Evolutionary conservation across 768 basidiomycete species (phyloP).

Genomic region (Roridomyces roridus): DNA sequence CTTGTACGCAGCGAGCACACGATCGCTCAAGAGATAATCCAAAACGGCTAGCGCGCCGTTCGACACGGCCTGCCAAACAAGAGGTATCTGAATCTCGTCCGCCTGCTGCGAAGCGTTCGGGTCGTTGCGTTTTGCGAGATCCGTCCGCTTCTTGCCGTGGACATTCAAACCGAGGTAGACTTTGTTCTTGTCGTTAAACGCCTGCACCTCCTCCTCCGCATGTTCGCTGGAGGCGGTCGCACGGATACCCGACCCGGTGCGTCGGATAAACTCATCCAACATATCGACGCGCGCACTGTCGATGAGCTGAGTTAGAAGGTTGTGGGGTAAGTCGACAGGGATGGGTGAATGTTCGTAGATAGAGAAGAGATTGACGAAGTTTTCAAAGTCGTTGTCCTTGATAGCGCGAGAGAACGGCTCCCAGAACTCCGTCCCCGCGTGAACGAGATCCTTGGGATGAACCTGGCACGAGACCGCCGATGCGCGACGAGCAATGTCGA

Average conservation of each 20-base stretch:
- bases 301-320: constrained; percentile 38
- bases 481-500: constrained; percentile 58
- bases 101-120: constrained; percentile 41
- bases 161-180: constrained; percentile 66
- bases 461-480: constrained; percentile 48
- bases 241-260: constrained; percentile 50
- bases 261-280: constrained; percentile 62
- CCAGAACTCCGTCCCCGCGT: not conserved
- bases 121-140: constrained; percentile 57
- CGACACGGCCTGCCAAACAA: constrained; percentile 52
- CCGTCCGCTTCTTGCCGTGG: constrained; percentile 66
- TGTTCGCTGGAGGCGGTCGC: constrained; percentile 32
- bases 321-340: constrained; percentile 29
- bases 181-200: constrained; percentile 45
- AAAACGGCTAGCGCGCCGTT: constrained; percentile 41
- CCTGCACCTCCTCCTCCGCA: constrained; percentile 31
- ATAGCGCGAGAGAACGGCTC: constrained; percentile 43
- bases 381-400: constrained; percentile 52
- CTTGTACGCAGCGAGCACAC: constrained; percentile 56
- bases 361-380: constrained; percentile 53
- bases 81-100: constrained; percentile 28
- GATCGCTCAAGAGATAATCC: constrained; percentile 53
- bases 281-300: constrained; percentile 51
- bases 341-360: constrained; percentile 46
- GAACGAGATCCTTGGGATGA: constrained; percentile 45